phyloP scores from a whole-genome alignment of 257 asterid species.

The Henckelia pumila region DNA sequence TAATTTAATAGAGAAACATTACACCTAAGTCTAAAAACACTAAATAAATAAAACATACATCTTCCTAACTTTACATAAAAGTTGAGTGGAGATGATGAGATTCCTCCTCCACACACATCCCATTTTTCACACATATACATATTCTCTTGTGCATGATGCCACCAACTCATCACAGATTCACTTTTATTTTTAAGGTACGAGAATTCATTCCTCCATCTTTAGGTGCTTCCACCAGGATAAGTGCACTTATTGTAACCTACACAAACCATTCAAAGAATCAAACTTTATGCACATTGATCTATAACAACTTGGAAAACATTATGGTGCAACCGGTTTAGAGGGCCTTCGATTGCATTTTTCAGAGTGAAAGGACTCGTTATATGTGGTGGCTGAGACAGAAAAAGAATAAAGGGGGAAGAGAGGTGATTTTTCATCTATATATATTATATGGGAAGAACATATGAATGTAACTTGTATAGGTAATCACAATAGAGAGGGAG shows the following conservation, averaged over 20 bases:
- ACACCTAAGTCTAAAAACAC: neutral
- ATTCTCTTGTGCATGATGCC: too few species aligned
- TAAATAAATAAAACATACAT: too few species aligned
- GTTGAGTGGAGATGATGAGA: neutral
- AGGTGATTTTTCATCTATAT: too few species aligned
- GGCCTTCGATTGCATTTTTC: too few species aligned
- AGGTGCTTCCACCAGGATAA: constrained; percentile 41
- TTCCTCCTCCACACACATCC: neutral
- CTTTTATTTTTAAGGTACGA: too few species aligned
- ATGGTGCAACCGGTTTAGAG: neutral
- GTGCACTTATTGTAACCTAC: constrained; percentile 50
- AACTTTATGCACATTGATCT: neutral
- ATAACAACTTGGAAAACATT: neutral
- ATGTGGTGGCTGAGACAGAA: too few species aligned
- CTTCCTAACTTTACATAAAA: neutral
- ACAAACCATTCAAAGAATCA: neutral
- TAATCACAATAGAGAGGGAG: too few species aligned
- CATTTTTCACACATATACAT: neutral
- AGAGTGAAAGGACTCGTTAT: too few species aligned
- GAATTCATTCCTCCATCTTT: constrained; percentile 20
- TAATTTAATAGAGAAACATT: too few species aligned
- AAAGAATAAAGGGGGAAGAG: too few species aligned
- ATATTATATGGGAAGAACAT: too few species aligned
- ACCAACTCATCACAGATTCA: constrained; percentile 16
- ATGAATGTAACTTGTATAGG: too few species aligned